Percentiles rank a stretch among this genome's conserved stretches.
These are phyloP conservation scores for Immersiporthe knoxdaviesiana DNA, from an alignment of 2,329 filamentous ascomycete species.

Conservation along the genomic window DNA sequence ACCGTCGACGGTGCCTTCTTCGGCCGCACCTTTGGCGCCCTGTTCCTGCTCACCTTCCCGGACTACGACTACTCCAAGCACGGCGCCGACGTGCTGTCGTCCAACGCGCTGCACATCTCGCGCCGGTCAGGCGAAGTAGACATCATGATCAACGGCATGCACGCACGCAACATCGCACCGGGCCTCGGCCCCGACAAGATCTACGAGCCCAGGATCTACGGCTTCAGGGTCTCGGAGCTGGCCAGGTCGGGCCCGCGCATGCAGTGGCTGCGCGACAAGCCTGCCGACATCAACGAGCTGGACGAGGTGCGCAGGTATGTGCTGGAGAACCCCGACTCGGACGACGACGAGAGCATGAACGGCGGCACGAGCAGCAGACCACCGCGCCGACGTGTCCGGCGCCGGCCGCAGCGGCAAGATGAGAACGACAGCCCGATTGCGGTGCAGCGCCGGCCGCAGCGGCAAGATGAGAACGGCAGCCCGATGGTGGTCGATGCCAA, in stretches of 20 bases:
- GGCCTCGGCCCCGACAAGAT: conserved; percentile 81
- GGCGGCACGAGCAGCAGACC: conserved; percentile 46
- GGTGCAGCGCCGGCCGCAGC: conserved; percentile 44
- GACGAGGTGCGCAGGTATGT: conserved; percentile 72
- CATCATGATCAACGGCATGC: conserved; percentile 78
- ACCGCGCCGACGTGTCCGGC: conserved; percentile 46
- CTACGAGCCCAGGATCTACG: conserved; percentile 95
- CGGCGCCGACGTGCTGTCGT: conserved; percentile 61
- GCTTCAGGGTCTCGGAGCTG: conserved; percentile 90
- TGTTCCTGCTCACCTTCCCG: conserved; percentile 98
- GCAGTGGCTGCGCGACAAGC: conserved; percentile 92
- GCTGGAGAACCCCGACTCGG: conserved; percentile 57
- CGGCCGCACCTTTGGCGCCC: conserved; percentile 91
- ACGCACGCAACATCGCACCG: conserved; percentile 83
- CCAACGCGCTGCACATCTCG: conserved; percentile 36
- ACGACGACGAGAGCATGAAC: conserved; percentile 58
- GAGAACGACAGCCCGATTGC: no score
- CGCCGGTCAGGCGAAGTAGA: conserved; percentile 48
- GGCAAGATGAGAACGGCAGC: conserved; percentile 57
- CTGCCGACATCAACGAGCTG: conserved; percentile 76
- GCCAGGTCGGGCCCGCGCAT: conserved; percentile 90
- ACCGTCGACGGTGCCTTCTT: conserved; percentile 98
- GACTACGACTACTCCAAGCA: conserved; percentile 86
- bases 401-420: conserved; percentile 46
- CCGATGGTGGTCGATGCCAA: conserved; percentile 61